Conservation (phyloP, 495 filamentous ascomycete genomes). For the Rusavskia elegans region DNA sequence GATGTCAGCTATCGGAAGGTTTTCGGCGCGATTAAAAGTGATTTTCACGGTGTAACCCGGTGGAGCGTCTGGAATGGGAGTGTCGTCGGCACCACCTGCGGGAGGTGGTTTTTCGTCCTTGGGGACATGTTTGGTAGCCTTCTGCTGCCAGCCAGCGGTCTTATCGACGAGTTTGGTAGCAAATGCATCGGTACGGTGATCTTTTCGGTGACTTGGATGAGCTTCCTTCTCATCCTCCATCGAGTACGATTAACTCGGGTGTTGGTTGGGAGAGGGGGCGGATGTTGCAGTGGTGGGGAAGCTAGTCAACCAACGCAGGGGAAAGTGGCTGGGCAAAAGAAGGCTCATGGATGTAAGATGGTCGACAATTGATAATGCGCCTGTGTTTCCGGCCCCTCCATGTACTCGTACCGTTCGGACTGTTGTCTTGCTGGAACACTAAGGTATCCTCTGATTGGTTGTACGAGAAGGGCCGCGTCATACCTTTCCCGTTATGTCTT, state of each 20-base stretch:
- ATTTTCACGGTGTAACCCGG: slow-evolving; percentile 73
- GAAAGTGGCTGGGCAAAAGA: too few species aligned
- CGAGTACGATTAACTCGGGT: background rate
- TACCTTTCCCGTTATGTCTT: too few species aligned
- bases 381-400: too few species aligned
- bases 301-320: too few species aligned
- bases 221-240: slow-evolving; percentile 4
- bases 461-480: too few species aligned
- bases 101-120: slow-evolving; percentile 30
- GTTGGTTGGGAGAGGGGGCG: too few species aligned
- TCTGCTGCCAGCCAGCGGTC: slow-evolving; percentile 41
- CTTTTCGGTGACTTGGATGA: slow-evolving; percentile 5
- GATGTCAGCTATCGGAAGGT: slow-evolving; percentile 72
- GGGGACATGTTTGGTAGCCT: slow-evolving; percentile 17
- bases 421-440: too few species aligned
- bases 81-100: slow-evolving; percentile 64
- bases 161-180: slow-evolving; percentile 36
- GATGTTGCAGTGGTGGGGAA: too few species aligned
- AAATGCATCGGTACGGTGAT: slow-evolving; percentile 7
- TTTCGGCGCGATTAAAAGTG: slow-evolving; percentile 63
- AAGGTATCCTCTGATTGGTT: too few species aligned
- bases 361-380: too few species aligned
- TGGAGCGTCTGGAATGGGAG: slow-evolving; percentile 54
- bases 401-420: too few species aligned
- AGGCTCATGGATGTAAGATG: too few species aligned